These are phyloP conservation scores for Hemerocallis citrina DNA, from an alignment of 106 monocot genomes.

Conservation along the genomic window DNA sequence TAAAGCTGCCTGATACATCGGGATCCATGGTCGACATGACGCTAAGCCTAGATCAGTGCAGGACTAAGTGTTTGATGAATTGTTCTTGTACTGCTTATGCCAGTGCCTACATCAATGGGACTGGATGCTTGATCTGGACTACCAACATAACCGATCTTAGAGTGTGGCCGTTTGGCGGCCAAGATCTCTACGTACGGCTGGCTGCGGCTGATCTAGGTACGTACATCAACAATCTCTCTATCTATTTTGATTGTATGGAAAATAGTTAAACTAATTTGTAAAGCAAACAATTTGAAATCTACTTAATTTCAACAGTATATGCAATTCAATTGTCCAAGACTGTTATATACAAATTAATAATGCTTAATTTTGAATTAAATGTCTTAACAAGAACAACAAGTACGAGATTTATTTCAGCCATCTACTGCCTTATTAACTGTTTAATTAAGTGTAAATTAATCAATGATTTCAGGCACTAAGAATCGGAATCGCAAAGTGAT, in stretches of 20 bases:
- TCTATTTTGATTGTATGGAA: not conserved
- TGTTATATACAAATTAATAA: too few relatives aligned
- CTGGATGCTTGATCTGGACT: slow-evolving; percentile 52
- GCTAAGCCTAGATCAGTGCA: slow-evolving; percentile 3
- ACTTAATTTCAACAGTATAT: not conserved
- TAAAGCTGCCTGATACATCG: slow-evolving; percentile 23
- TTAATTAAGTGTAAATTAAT: too few relatives aligned
- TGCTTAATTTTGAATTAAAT: too few relatives aligned
- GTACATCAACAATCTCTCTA: not conserved
- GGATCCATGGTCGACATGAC: not conserved
- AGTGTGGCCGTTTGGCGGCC: slow-evolving; percentile 15
- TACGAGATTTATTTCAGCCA: too few relatives aligned
- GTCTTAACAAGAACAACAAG: too few relatives aligned
- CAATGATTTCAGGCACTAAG: too few relatives aligned
- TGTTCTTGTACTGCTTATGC: slow-evolving; percentile 13
- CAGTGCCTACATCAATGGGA: slow-evolving; percentile 4
- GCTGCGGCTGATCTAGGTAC: slow-evolving; percentile 2
- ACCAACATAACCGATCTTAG: slow-evolving; percentile 29
- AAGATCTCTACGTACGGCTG: slow-evolving; percentile 38
- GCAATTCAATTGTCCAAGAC: not conserved
- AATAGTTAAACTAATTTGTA: not conserved
- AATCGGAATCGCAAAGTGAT: too few relatives aligned
- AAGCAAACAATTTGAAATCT: not conserved
- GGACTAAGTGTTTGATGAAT: slow-evolving; percentile 1
- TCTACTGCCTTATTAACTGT: too few relatives aligned